Evolutionary conservation across 176 grass and related monocot genomes (phyloP).

Genomic region (Alloteropsis semialata): DNA sequence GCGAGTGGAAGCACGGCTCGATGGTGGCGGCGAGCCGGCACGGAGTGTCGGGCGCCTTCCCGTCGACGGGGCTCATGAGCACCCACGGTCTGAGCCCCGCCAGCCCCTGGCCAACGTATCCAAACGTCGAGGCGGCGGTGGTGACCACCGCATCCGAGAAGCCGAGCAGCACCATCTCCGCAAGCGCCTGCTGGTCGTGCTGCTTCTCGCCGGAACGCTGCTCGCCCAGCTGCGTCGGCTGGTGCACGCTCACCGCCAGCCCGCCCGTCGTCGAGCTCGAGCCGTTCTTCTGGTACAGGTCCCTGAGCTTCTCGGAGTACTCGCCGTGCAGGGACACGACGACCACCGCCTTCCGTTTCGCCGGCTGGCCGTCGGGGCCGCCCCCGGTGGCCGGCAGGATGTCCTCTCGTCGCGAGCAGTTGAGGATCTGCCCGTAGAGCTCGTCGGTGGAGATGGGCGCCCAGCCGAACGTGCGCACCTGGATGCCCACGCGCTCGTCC

Average conservation of each 20-base stretch:
- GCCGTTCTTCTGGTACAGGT: conserved; percentile 34
- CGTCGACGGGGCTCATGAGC: conserved; percentile 28
- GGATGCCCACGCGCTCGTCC: conserved; percentile 46
- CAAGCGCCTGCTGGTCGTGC: conserved; percentile 71
- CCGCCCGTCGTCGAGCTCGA: conserved; percentile 6
- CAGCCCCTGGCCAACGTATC: conserved; percentile 58
- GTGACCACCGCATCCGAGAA: conserved; percentile 51
- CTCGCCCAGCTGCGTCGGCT: conserved; percentile 54
- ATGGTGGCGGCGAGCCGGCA: conserved; percentile 41
- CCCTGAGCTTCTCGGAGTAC: conserved; percentile 60
- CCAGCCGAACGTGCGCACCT: conserved; percentile 39
- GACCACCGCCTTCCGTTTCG: conserved; percentile 41
- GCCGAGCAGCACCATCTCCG: conserved; percentile 67
- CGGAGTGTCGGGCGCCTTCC: conserved; percentile 23
- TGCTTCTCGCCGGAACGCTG: conserved; percentile 41
- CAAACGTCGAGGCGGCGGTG: conserved; percentile 56
- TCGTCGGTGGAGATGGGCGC: conserved; percentile 40
- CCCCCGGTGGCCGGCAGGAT: conserved; percentile 13
- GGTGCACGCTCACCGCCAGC: conserved; percentile 46
- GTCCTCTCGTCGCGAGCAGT: conserved; percentile 7
- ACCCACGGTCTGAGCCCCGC: conserved; percentile 61
- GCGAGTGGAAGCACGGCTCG: conserved; percentile 64
- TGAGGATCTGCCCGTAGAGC: conserved; percentile 39
- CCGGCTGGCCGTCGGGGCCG: not conserved
- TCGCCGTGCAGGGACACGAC: conserved; percentile 56